phyloP scores from a whole-genome alignment of 1,139 yeast genomes.

The Keqinozyma sinolaborantium region DNA sequence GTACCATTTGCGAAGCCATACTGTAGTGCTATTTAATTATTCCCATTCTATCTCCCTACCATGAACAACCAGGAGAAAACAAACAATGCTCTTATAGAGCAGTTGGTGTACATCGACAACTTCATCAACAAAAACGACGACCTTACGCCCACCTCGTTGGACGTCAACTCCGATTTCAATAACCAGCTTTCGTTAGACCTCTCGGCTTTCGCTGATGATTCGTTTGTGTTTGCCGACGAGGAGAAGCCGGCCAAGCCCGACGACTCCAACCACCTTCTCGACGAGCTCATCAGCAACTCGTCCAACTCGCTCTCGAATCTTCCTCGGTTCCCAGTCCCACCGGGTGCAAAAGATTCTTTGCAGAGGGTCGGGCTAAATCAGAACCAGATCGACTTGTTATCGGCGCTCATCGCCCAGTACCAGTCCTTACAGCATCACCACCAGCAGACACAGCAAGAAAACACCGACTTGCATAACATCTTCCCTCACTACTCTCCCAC shows the following conservation, averaged over 20 bases:
- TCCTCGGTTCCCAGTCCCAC: conserved; percentile 68
- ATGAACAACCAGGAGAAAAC: conserved; percentile 12
- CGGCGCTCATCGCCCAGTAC: conserved; percentile 71
- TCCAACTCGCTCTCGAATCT: conserved; percentile 17
- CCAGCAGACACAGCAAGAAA: background rate
- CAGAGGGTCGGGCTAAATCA: conserved; percentile 62
- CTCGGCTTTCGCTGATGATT: conserved; percentile 78
- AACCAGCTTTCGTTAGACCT: no score
- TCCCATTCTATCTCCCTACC: background rate
- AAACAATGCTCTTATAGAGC: conserved; percentile 57
- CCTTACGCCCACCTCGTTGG: conserved; percentile 35
- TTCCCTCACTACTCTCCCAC: background rate
- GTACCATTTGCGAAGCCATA: no score
- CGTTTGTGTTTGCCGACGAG: conserved; percentile 75
- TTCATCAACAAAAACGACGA: conserved; percentile 31
- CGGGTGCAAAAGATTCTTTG: conserved; percentile 62
- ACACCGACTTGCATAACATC: background rate
- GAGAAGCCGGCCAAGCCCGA: conserved; percentile 49
- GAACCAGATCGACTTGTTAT: conserved; percentile 67
- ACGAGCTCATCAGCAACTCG: conserved; percentile 1
- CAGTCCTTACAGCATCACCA: conserved; percentile 27
- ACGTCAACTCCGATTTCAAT: conserved; percentile 64
- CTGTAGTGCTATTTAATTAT: background rate
- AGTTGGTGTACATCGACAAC: conserved; percentile 71
- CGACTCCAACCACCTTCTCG: conserved; percentile 5